Percentiles rank a stretch among this genome's conserved stretches.
phyloP scores from a whole-genome alignment of 2,329 filamentous ascomycete species.

The Botrytis paeoniae region DNA sequence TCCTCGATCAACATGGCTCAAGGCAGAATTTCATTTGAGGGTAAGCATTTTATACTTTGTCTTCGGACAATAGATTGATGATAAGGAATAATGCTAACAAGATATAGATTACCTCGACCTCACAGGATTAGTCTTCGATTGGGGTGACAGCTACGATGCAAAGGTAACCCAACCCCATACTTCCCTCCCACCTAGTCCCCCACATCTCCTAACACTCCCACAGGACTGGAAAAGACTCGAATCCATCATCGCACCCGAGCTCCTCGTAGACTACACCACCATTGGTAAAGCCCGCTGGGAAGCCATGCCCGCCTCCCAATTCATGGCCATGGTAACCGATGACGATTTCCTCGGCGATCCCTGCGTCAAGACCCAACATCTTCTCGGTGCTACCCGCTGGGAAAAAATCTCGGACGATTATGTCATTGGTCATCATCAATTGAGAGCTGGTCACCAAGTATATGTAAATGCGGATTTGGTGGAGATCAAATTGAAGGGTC shows the following conservation, averaged over 20 bases:
- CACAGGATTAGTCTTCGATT: constrained; percentile 53
- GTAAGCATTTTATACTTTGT: not conserved
- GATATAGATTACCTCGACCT: constrained; percentile 49
- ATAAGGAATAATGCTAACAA: not conserved
- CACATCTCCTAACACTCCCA: not conserved
- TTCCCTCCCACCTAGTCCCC: not conserved
- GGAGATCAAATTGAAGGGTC: constrained; percentile 29
- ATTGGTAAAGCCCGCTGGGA: constrained; percentile 60
- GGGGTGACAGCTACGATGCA: constrained; percentile 64
- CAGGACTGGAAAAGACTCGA: constrained; percentile 32
- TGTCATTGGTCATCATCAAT: constrained; percentile 48
- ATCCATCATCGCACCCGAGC: constrained; percentile 31
- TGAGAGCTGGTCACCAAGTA: constrained; percentile 30
- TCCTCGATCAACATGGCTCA: not conserved
- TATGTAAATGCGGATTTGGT: constrained; percentile 26
- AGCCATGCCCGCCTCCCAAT: constrained; percentile 60
- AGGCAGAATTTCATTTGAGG: constrained; percentile 19
- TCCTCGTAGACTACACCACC: constrained; percentile 59
- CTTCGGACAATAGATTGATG: not conserved
- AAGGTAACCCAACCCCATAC: constrained; percentile 40
- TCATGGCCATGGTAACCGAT: constrained; percentile 57
- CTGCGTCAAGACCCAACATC: constrained; percentile 62
- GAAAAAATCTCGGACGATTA: constrained; percentile 56
- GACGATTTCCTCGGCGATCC: constrained; percentile 58
- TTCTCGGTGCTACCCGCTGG: constrained; percentile 59